A percentile compares a stretch with the other conserved stretches of the same genome.
Conservation (phyloP, 2,329 filamentous ascomycete genomes). For the Fusarium duplospermum region DNA sequence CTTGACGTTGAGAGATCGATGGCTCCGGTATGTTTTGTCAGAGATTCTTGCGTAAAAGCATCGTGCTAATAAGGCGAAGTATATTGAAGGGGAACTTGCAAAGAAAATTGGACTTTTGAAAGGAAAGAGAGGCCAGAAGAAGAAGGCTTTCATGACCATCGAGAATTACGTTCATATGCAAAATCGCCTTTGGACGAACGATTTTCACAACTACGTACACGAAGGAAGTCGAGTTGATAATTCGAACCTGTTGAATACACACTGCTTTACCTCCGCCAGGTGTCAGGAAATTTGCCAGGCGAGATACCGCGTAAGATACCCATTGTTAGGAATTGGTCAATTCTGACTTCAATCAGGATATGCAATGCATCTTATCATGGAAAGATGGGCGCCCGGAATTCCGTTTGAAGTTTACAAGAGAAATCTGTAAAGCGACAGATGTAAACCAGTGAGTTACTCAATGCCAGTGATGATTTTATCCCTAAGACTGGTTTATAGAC, state of each 20-base stretch:
- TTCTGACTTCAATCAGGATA: constrained; percentile 3
- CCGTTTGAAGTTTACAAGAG: neutral
- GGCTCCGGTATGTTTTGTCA: neutral
- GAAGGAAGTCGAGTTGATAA: constrained; percentile 3
- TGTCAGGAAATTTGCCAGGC: constrained; percentile 9
- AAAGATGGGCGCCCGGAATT: neutral
- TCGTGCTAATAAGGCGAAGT: neutral
- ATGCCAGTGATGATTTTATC: neutral
- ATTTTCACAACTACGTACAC: constrained; percentile 9
- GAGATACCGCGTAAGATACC: constrained; percentile 2
- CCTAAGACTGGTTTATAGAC: neutral
- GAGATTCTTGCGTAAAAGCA: neutral
- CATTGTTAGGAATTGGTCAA: neutral
- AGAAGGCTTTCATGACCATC: constrained; percentile 5
- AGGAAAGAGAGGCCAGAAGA: neutral
- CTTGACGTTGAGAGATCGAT: neutral
- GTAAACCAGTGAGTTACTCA: neutral
- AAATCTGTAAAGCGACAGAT: neutral
- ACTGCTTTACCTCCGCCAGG: constrained; percentile 9
- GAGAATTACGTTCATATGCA: constrained; percentile 8
- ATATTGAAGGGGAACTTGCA: constrained; percentile 3
- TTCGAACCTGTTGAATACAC: constrained; percentile 4
- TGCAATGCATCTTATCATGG: neutral
- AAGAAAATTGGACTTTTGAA: neutral
- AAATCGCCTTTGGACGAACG: neutral